Evolutionary conservation across 1,139 yeast species (phyloP).

Genomic region (Debaryomyces singareniensis): DNA sequence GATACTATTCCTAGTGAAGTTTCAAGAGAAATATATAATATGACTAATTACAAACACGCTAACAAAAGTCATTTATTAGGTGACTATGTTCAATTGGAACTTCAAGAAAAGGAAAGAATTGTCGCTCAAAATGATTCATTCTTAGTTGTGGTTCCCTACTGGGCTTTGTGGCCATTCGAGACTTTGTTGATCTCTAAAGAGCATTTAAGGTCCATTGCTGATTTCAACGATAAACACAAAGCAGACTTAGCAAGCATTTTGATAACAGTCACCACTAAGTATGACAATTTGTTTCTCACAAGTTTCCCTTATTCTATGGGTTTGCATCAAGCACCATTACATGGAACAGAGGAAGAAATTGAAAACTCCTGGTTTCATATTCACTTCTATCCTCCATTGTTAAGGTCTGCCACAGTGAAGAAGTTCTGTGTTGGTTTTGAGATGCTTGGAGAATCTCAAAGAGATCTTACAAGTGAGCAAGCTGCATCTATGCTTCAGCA

Average conservation of each 20-base stretch:
- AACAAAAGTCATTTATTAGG: constrained; percentile 48
- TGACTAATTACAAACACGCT: constrained; percentile 42
- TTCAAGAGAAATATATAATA: constrained; percentile 46
- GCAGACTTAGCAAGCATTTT: constrained; percentile 53
- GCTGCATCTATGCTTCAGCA: constrained; percentile 56
- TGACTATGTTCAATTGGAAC: constrained; percentile 60
- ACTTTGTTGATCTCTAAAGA: constrained; percentile 54
- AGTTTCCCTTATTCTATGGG: constrained; percentile 82
- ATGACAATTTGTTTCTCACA: constrained; percentile 65
- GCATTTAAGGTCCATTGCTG: constrained; percentile 46
- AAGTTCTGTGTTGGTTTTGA: constrained; percentile 77
- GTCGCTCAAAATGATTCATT: constrained; percentile 59
- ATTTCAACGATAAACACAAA: constrained; percentile 45
- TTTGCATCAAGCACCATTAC: constrained; percentile 64
- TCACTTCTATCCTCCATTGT: constrained; percentile 75
- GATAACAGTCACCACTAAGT: constrained; percentile 52
- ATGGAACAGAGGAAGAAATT: constrained; percentile 30
- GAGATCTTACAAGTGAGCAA: constrained; percentile 71
- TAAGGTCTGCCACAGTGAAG: constrained; percentile 68
- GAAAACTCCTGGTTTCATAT: constrained; percentile 61
- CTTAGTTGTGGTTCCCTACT: constrained; percentile 69
- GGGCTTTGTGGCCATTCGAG: constrained; percentile 86
- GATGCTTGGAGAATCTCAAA: constrained; percentile 72
- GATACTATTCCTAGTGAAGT: constrained; percentile 66
- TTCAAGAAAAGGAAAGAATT: constrained; percentile 44